Conservation (phyloP, 2,329 filamentous ascomycete species). For the Reticulascus tulasneorum region DNA sequence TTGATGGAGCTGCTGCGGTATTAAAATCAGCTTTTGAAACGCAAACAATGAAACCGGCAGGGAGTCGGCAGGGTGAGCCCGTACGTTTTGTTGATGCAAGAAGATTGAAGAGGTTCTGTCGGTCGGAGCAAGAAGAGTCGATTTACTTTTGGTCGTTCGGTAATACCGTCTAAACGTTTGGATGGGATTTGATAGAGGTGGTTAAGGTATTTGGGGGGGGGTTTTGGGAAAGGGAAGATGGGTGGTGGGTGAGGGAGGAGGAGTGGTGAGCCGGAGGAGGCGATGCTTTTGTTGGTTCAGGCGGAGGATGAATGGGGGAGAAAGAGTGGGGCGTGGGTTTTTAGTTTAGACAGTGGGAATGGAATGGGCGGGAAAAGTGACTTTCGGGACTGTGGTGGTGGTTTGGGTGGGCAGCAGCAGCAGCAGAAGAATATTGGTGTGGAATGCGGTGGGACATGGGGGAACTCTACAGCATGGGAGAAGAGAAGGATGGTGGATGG, state of each 20-base stretch:
- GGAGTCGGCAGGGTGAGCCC: no score
- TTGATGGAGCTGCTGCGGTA: slow-evolving; percentile 13
- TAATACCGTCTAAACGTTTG: slow-evolving; percentile 1
- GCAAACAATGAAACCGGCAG: slow-evolving; percentile 13
- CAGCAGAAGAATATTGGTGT: no score
- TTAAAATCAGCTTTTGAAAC: slow-evolving; percentile 12
- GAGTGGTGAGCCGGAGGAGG: slow-evolving; percentile 13
- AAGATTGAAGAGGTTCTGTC: neutral
- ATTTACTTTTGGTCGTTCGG: neutral
- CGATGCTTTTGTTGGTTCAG: slow-evolving; percentile 16
- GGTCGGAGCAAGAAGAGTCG: slow-evolving; percentile 1
- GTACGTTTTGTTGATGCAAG: slow-evolving; percentile 7
- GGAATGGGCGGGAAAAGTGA: slow-evolving; percentile 8
- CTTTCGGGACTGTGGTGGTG: no score
- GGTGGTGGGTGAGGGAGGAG: slow-evolving; percentile 9
- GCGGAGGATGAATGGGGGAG: slow-evolving; percentile 6
- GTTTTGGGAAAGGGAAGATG: slow-evolving; percentile 3
- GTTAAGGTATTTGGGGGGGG: slow-evolving; percentile 1
- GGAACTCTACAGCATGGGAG: no score
- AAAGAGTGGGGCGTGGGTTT: slow-evolving; percentile 10
- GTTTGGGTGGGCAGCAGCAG: no score
- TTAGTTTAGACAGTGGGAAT: slow-evolving; percentile 6
- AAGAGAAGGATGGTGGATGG: no score
- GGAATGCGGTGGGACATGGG: no score
- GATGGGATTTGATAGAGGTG: neutral